These are phyloP conservation scores for Furcasterigmium furcatum DNA, from an alignment of 2,329 filamentous ascomycete genomes.

Conservation along the genomic window DNA sequence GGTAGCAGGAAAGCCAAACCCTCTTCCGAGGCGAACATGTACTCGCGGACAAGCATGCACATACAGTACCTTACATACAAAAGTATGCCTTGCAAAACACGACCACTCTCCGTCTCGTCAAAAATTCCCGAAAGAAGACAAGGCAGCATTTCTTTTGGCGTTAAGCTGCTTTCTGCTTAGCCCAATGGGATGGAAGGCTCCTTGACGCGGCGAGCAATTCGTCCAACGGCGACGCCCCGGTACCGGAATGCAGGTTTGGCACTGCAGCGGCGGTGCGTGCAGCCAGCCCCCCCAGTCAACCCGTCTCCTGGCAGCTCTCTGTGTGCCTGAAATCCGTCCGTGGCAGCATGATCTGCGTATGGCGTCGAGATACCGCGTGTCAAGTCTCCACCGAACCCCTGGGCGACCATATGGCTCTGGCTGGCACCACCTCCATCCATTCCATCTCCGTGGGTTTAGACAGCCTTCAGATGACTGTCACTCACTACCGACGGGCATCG, in stretches of 20 bases:
- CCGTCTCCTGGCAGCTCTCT: too few species aligned
- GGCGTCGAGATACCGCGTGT: neutral
- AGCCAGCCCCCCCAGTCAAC: neutral
- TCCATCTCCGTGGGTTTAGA: too few species aligned
- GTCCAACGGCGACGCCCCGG: neutral
- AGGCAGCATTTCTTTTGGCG: neutral
- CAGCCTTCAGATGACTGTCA: too few species aligned
- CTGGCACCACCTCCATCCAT: too few species aligned
- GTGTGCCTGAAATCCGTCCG: neutral
- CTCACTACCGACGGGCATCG: too few species aligned
- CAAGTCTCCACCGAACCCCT: neutral
- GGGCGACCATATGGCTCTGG: neutral
- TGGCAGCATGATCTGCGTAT: neutral
- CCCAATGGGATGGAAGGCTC: neutral
- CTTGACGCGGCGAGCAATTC: too few species aligned
- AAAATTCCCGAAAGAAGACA: slow-evolving; percentile 1
- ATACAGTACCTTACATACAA: neutral
- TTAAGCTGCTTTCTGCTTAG: neutral
- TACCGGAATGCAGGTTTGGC: neutral
- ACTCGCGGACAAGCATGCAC: too few species aligned
- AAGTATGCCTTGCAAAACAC: neutral
- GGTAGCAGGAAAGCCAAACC: too few species aligned
- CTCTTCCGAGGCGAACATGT: too few species aligned
- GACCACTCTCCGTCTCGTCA: neutral
- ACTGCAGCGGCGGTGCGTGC: too few species aligned